Evolutionary conservation across 2,329 filamentous ascomycete genomes (phyloP), one percentile per base, ranked within the genome.

Genomic region (Macroventuria anomochaeta): DNA sequence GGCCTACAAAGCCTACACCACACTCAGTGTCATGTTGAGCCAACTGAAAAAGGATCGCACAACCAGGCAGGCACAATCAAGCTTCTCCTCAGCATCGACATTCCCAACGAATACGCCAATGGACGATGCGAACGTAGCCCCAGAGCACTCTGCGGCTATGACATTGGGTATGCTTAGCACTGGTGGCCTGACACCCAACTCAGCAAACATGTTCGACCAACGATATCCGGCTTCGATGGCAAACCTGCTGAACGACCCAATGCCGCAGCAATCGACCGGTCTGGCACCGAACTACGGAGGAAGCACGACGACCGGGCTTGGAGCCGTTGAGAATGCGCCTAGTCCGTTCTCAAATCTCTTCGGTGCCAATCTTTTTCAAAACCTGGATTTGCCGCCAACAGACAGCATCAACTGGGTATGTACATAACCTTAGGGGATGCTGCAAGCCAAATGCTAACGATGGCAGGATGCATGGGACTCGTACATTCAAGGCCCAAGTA

Each of bases 11-110:
- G 93, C 91, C 1, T 86, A 86, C 33, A 86, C 85, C 34, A 83
- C 93, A 20, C 79, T 97, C n/a, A 87, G 86, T 18, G 86, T 97
- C 44, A 92, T 97, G 84, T 77, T 97, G 37, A 82, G 86, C 26
- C 95, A 95, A 73, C 81, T 97, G 47, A 87, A 83, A 64, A 78
- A 76, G 50, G 79, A 82, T 8, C 69, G 66, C 64, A 62, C 62
- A n/a, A 49, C 58, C 13, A 59, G 66, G 23, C 64, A 68, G 50
- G 55, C 63, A 17, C 66, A 61, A 26, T 70, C 64, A 31, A 70
- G 63, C 42, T 74, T 73, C 49, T 68, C 70, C 6, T 61, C 67
- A 23, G 57, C 69, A 20, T 61, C 71, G 5, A 46, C 64, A 0
- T 74, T 74, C 51, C 63, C 68, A 5, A 51, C 59, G 2, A 61